Evolutionary conservation across 768 basidiomycete genomes (phyloP).

Genomic region (Strobilomyces dryophilus): DNA sequence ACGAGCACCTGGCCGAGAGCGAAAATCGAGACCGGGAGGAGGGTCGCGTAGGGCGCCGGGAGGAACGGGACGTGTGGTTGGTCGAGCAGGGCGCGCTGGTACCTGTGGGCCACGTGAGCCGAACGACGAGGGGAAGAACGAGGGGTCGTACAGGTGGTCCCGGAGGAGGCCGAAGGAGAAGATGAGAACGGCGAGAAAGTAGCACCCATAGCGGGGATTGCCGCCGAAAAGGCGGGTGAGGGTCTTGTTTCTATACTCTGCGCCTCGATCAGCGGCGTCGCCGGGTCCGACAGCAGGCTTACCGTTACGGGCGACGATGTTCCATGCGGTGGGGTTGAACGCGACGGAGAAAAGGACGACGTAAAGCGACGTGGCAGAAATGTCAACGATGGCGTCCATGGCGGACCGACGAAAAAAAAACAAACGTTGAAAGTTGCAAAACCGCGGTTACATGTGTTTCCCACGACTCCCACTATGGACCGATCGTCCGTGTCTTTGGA

Average conservation of each 20-base stretch:
- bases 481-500: no score
- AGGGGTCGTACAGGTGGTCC: conserved; percentile 66
- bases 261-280: not conserved
- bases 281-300: not conserved
- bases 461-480: not conserved
- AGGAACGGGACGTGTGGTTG: conserved; percentile 72
- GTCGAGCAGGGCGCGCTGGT: conserved; percentile 64
- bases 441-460: not conserved
- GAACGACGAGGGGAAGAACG: no score
- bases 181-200: conserved; percentile 80
- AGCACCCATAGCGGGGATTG: conserved; percentile 72
- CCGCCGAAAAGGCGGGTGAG: conserved; percentile 82
- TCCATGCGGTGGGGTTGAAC: conserved; percentile 97
- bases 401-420: not conserved
- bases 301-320: conserved; percentile 92
- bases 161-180: conserved; percentile 83
- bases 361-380: conserved; percentile 60
- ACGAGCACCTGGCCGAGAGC: conserved; percentile 80
- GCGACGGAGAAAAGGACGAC: conserved; percentile 64
- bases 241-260: conserved; percentile 81
- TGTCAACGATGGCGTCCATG: conserved; percentile 47
- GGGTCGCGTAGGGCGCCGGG: conserved; percentile 56
- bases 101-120: conserved; percentile 40
- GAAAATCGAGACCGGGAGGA: conserved; percentile 61
- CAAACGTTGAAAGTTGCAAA: not conserved